Evolutionary conservation across 306 rosid species (phyloP), one percentile per base, ranked within the genome.

Genomic region (Oxytropis ochrocephala): DNA sequence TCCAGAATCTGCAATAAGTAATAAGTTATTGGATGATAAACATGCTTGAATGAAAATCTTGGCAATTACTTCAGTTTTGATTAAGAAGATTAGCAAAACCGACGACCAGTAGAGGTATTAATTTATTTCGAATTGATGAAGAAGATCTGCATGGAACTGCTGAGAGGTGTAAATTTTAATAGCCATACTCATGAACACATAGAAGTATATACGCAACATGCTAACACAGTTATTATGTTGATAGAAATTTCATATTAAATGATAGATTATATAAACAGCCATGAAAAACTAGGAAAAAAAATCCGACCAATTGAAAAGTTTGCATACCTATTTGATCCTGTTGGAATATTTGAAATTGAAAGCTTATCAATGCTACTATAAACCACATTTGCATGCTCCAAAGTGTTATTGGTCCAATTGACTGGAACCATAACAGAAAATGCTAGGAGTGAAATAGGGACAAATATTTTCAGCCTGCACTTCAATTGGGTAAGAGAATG

Each of bases 401-500:
- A 81, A 49, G 96, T 88, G 60, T 61, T 65, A 70, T 91, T 91
- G 69, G 99, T 94, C 97, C 96, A 94, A 75, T 94, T 94, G 67
- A 94, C 99, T 5, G 98, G 98, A 55, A 88, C 89, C 88, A 87
- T 88, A 67, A 94, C 62, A 48, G 95, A 53, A 84, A 88, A 94
- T 27, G 96, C 95, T 39, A 94, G 81, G 60, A 85, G 67, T 64
- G 96, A 58, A 57, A 94, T 85, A 14, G 98, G 98, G 63, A 89
- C 85, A 87, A 88, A 94, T 58, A 94, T 81, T 77, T 90, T 94
- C 48, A 94, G 83, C 94, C 98, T 94, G 96, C 88, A 82, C 14
- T 72, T 80, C 53, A 74, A 68, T 68, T 12, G 60, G 33, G 64
- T 27, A 51, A 53, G 58, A 69, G 17, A 30, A 48, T 6, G 36